Base-by-base conservation (phyloP, 371 early-diverging fungal species). In the Fennellomyces sp. region DNA sequence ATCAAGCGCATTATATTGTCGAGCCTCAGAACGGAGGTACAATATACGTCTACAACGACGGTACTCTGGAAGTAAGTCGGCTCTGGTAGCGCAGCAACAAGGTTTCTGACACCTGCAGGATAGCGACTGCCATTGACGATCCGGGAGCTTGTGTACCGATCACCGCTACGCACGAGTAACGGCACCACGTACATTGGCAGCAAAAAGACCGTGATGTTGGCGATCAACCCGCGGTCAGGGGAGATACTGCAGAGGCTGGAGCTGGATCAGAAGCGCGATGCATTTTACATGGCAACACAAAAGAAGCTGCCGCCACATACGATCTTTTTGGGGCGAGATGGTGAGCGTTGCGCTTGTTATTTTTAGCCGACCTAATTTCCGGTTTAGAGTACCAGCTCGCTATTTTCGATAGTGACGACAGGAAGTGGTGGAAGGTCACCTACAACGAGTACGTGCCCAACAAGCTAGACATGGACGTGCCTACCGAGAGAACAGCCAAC, bases 21-120 rank as follows among this genome's bases (percentile, higher is more conserved):
- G 95, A 94, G 65, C 95, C 95, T 2, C 80, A 78, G 19, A 80
- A 88, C 36, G 83, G 87, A 51, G 95, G 93, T 5, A 82, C 76
- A 23, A 66, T 95, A 3, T 95, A 91, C 65, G 60, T 84, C 45
- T 85, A 83, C 64, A 70, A 76, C 21, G 45, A 45, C 11, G 45
- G 45, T 45, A 12, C 45, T 25, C 68, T 90, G 5, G 71, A 78
- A 75, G 87, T 84, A 74, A 56, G 61, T n/a, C 4, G 10, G 5
- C n/a, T 39, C 17, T n/a, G n/a, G n/a, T n/a, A n/a, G n/a, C n/a
- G n/a, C n/a, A n/a, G n/a, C 17, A n/a, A n/a, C 41, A 19, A n/a
- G 21, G 3, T 50, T 17, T 51, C 33, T 25, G 50, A 52, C 6
- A 51, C n/a, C n/a, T n/a, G n/a, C n/a, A n/a, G n/a, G n/a, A 55